phyloP scores from a whole-genome alignment of 2,329 filamentous ascomycete genomes.

The Beauveria sp. region DNA sequence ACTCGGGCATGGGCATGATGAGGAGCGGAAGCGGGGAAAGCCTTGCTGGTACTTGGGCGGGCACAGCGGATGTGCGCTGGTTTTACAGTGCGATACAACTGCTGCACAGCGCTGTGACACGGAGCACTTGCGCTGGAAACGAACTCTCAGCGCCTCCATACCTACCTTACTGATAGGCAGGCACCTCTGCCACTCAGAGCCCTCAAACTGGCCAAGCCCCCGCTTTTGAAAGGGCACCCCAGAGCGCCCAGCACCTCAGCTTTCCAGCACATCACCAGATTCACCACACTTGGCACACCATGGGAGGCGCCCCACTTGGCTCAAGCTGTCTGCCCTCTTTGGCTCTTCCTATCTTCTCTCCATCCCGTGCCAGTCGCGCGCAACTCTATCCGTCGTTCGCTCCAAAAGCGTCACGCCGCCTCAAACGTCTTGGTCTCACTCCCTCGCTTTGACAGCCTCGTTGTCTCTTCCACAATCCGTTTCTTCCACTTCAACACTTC shows the following conservation, averaged over 20 bases:
- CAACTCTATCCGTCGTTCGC: background rate
- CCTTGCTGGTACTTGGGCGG: background rate
- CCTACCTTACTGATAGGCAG: too few relatives aligned
- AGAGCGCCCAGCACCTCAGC: background rate
- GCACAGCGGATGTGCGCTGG: background rate
- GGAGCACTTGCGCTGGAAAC: background rate
- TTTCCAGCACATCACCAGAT: background rate
- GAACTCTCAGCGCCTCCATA: background rate
- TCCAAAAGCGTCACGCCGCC: background rate
- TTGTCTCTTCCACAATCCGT: background rate
- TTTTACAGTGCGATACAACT: background rate
- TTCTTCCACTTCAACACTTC: background rate
- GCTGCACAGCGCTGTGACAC: background rate
- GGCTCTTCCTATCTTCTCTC: background rate
- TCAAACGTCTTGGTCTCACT: background rate
- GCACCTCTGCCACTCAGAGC: background rate
- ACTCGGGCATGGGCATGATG: background rate
- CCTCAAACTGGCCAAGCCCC: background rate
- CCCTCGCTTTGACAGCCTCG: background rate
- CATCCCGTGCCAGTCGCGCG: background rate
- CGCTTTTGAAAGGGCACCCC: background rate
- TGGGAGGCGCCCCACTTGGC: background rate
- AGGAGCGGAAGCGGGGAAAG: background rate
- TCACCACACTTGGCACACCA: background rate
- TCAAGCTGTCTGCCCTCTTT: background rate